Conservation (phyloP, 1,284 basidiomycete genomes). For the Phlebopus sp. region DNA sequence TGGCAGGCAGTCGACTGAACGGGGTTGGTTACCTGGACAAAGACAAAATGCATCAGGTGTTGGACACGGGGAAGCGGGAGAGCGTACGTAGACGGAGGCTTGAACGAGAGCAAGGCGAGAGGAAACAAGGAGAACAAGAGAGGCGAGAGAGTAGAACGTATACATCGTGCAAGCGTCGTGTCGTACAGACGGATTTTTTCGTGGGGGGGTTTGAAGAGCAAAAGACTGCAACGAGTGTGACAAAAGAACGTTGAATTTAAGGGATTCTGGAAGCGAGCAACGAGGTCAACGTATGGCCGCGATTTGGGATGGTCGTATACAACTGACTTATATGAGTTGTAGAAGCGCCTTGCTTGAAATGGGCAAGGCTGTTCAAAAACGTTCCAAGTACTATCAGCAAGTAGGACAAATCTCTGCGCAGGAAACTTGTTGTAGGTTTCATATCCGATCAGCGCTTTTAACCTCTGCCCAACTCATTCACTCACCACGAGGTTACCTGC, state of each 20-base stretch:
- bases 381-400: too few species aligned
- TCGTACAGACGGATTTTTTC: background rate
- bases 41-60: constrained; percentile 23
- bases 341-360: background rate
- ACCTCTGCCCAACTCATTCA: too few species aligned
- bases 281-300: constrained; percentile 9
- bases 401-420: too few species aligned
- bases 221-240: background rate
- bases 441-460: too few species aligned
- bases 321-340: constrained; percentile 1
- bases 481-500: too few species aligned
- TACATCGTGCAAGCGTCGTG: constrained; percentile 15
- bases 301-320: constrained; percentile 6
- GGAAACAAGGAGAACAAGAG: constrained; percentile 23
- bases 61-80: rapidly evolving
- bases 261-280: constrained; percentile 23
- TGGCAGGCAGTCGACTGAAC: constrained; percentile 40
- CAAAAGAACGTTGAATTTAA: constrained; percentile 25
- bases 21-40: constrained; percentile 51
- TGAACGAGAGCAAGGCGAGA: constrained; percentile 10
- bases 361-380: background rate
- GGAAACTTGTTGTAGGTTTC: too few species aligned
- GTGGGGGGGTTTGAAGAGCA: background rate
- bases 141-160: constrained; percentile 7
- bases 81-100: constrained; percentile 27